Evolutionary conservation across 2,329 filamentous ascomycete genomes (phyloP).

Genomic region (Chaetothyriales sp.): DNA sequence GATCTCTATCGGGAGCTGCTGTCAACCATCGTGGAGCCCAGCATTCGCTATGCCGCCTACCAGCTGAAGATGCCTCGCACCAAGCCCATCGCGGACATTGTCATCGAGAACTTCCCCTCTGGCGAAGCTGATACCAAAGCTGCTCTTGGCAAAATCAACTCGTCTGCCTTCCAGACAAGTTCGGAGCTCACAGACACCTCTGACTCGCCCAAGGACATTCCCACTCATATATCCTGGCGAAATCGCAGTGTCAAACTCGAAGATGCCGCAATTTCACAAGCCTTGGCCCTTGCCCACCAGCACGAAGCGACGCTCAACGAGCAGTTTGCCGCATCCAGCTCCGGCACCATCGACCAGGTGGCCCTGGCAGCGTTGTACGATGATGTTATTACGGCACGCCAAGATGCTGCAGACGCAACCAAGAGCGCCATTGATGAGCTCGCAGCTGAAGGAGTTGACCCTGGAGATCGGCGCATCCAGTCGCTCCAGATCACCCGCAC

Average conservation of each 20-base stretch:
- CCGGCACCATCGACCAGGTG: conserved; percentile 32
- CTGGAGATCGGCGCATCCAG: conserved; percentile 77
- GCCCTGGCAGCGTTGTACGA: conserved; percentile 81
- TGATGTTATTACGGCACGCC: conserved; percentile 72
- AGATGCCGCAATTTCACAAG: conserved; percentile 78
- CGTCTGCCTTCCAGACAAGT: conserved; percentile 38
- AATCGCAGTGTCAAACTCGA: conserved; percentile 74
- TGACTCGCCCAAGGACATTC: conserved; percentile 37
- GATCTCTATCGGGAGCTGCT: conserved; percentile 79
- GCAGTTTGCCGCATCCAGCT: conserved; percentile 5
- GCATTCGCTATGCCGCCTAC: conserved; percentile 86
- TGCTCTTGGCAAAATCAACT: conserved; percentile 53
- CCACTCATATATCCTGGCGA: conserved; percentile 72
- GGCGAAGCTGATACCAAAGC: conserved; percentile 34
- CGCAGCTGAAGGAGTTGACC: conserved; percentile 63
- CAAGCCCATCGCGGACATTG: conserved; percentile 62
- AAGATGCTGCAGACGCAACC: conserved; percentile 86
- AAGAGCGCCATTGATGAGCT: conserved; percentile 89
- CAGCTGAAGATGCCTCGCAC: conserved; percentile 78
- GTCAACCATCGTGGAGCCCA: conserved; percentile 74
- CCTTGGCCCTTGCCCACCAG: conserved; percentile 53
- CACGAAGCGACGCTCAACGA: conserved; percentile 37
- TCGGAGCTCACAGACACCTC: conserved; percentile 39
- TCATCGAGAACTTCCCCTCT: conserved; percentile 60
- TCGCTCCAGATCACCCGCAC: conserved; percentile 82